Evolutionary conservation across 441 rosid species (phyloP).

Genomic region (Arabidopsis hybrid): DNA sequence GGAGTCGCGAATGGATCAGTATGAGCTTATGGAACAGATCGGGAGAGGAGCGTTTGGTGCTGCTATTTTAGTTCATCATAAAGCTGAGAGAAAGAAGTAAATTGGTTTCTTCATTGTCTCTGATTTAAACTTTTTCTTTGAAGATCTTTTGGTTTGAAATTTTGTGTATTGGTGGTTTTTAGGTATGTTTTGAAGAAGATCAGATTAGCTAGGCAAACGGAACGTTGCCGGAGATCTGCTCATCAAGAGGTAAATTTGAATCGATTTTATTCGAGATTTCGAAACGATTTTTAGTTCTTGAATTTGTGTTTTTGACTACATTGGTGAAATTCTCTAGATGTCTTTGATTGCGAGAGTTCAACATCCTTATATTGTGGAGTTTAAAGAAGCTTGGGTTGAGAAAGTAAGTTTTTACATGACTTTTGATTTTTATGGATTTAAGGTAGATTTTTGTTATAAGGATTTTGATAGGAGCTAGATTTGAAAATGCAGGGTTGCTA

Average conservation of each 20-base stretch:
- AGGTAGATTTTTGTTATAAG: constrained; percentile 8
- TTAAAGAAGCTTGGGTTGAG: constrained; percentile 99
- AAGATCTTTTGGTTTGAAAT: constrained; percentile 16
- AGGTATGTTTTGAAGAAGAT: constrained; percentile 99
- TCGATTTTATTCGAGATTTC: constrained; percentile 7
- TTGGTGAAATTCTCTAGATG: constrained; percentile 58
- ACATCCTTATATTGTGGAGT: constrained; percentile 90
- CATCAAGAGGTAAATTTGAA: constrained; percentile 78
- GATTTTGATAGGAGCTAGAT: constrained; percentile 22
- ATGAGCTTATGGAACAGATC: constrained; percentile 99
- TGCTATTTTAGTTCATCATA: constrained; percentile 91
- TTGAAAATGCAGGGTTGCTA: constrained; percentile 80
- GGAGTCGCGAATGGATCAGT: constrained; percentile 98
- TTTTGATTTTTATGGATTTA: background rate
- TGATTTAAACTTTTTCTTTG: background rate
- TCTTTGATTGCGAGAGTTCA: constrained; percentile 86
- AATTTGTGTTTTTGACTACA: constrained; percentile 8
- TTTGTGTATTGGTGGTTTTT: constrained; percentile 1
- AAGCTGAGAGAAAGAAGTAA: constrained; percentile 90
- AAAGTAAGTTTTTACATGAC: constrained; percentile 61
- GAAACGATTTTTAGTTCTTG: background rate
- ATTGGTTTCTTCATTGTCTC: background rate
- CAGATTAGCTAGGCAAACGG: constrained; percentile 91
- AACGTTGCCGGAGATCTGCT: constrained; percentile 95
- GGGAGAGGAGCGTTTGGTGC: constrained; percentile 99